These are phyloP conservation scores for Phaeodactylum tricornutum DNA, from an alignment of 108 stramenopile genomes.

Conservation along the genomic window DNA sequence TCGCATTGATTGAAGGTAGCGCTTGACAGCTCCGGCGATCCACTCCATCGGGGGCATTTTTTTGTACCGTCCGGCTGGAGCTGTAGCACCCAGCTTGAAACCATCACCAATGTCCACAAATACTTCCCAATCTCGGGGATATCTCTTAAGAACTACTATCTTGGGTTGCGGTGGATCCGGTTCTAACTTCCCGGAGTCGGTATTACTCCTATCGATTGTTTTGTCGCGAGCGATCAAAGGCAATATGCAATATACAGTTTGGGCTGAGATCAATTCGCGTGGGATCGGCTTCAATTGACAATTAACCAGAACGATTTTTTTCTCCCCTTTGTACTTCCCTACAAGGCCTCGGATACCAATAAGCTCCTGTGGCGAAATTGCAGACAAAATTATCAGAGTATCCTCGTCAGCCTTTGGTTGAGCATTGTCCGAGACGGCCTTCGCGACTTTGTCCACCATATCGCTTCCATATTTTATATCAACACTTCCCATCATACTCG, in stretches of 20 bases:
- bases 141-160: conserved; percentile 36
- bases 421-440: conserved; percentile 23
- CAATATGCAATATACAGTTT: conserved; percentile 31
- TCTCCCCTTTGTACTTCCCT: conserved; percentile 9
- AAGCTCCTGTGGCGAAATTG: conserved; percentile 24
- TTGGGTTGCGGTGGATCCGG: conserved; percentile 13
- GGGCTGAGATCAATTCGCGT: conserved; percentile 18
- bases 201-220: too few relatives aligned
- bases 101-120: conserved; percentile 38
- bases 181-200: not conserved
- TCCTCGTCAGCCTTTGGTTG: conserved; percentile 28
- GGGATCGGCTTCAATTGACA: conserved; percentile 31
- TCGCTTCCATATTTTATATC: conserved; percentile 25
- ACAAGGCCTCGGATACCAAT: conserved; percentile 33
- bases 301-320: conserved; percentile 39
- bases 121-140: conserved; percentile 40
- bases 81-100: conserved; percentile 26
- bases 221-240: conserved; percentile 28
- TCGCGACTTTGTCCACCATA: conserved; percentile 25
- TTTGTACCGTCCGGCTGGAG: conserved; percentile 1
- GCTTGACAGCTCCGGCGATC: conserved; percentile 5
- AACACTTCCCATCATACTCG: conserved; percentile 31
- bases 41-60: conserved; percentile 4
- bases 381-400: conserved; percentile 30
- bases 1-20: conserved; percentile 10